Percentiles rank a stretch among this genome's conserved stretches.
phyloP scores from a whole-genome alignment of 2,329 filamentous ascomycete genomes.

The Ceratocystis destructans region DNA sequence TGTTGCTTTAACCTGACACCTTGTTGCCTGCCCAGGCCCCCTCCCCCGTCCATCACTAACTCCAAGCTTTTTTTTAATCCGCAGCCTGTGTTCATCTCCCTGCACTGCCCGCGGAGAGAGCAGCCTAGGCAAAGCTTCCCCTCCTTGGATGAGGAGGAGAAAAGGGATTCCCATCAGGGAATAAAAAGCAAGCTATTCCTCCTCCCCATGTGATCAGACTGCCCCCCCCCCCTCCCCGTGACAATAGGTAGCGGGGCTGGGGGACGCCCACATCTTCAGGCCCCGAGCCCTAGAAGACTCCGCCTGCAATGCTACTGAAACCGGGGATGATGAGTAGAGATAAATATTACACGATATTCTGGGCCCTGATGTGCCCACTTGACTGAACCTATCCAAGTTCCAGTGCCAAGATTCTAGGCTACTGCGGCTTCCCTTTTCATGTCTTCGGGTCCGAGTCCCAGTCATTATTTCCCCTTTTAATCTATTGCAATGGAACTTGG shows the following conservation, averaged over 20 bases:
- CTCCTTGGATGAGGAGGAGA: neutral
- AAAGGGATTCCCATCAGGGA: neutral
- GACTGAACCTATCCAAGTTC: too few relatives aligned
- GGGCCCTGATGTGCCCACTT: too few relatives aligned
- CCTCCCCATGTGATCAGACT: neutral
- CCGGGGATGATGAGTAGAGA: too few relatives aligned
- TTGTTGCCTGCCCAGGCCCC: neutral
- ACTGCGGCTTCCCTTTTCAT: too few relatives aligned
- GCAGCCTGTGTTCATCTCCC: neutral
- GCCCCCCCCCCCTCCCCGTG: neutral
- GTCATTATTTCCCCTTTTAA: too few relatives aligned
- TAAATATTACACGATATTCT: too few relatives aligned
- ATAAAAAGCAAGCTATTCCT: neutral
- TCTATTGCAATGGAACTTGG: neutral
- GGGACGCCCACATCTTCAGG: neutral
- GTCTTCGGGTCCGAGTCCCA: too few relatives aligned
- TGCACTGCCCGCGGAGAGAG: neutral
- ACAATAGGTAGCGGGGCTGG: neutral
- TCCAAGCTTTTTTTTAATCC: neutral
- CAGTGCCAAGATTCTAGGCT: too few relatives aligned
- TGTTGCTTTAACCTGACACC: neutral
- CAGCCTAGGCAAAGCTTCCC: neutral
- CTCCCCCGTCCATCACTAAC: neutral
- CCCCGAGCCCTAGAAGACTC: neutral
- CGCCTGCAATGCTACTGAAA: neutral